These are phyloP conservation scores for Aspergillus brunneoviolaceus DNA, from an alignment of 2,329 filamentous ascomycete genomes.

Conservation along the genomic window DNA sequence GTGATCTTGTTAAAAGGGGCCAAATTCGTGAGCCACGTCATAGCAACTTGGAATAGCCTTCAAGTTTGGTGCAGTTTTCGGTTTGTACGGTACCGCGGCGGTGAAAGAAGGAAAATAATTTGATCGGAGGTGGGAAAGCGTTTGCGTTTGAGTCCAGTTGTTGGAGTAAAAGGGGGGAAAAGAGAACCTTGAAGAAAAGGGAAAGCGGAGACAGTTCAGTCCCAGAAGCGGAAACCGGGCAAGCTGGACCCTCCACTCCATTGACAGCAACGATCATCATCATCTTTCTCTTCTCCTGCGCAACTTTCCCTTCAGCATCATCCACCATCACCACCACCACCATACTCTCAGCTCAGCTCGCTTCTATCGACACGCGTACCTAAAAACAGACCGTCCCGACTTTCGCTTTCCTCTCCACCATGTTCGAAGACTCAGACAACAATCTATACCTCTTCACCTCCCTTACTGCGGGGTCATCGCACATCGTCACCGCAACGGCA, in stretches of 20 bases:
- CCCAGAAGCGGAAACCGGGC: not conserved
- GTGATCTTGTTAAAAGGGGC: not conserved
- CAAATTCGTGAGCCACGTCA: not conserved
- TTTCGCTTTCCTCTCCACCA: slow-evolving; percentile 9
- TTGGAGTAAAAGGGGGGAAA: not conserved
- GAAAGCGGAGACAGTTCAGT: not conserved
- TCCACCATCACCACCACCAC: not conserved
- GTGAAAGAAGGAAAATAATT: not conserved
- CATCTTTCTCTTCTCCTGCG: not conserved
- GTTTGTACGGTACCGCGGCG: not conserved
- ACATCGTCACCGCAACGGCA: slow-evolving; percentile 94
- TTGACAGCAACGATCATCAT: not conserved
- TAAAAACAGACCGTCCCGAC: not conserved
- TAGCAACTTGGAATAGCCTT: not conserved
- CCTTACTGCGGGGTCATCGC: slow-evolving; percentile 88
- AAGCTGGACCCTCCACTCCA: not conserved
- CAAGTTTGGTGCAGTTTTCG: not conserved
- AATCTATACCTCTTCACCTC: slow-evolving; percentile 94
- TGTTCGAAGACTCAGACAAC: slow-evolving; percentile 44
- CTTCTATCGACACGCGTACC: not conserved
- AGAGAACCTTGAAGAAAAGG: not conserved
- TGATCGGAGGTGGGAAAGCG: too few species aligned
- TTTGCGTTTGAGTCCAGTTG: not conserved
- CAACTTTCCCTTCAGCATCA: not conserved
- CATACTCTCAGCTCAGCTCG: not conserved